These are phyloP conservation scores for Solanum rostratum DNA, from an alignment of 257 asterid genomes.

Conservation along the genomic window DNA sequence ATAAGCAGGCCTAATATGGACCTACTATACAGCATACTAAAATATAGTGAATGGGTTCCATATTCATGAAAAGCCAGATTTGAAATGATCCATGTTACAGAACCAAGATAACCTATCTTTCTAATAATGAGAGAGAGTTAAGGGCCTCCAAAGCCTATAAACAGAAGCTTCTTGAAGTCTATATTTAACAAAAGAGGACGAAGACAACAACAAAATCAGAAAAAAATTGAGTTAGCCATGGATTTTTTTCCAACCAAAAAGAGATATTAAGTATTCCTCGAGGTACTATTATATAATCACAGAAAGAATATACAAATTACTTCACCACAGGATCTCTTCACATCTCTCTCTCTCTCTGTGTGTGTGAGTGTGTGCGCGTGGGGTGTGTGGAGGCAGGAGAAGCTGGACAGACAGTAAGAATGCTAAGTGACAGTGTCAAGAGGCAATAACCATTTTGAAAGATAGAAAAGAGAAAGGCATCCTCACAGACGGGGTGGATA, in stretches of 20 bases:
- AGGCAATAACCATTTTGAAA: not conserved
- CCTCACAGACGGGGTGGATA: not conserved
- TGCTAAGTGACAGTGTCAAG: not conserved
- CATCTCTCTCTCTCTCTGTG: not conserved
- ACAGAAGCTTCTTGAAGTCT: not conserved
- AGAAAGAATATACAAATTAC: not conserved
- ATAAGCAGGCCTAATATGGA: not conserved
- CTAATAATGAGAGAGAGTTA: not conserved
- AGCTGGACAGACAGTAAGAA: not conserved
- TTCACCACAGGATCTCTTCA: not conserved
- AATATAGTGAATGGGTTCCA: not conserved
- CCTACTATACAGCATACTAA: not conserved
- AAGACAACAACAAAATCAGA: not conserved
- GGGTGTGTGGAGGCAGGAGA: not conserved
- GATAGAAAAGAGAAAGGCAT: not conserved
- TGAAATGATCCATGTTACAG: not conserved
- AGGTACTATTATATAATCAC: not conserved
- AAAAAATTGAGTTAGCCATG: not conserved
- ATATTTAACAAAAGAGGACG: not conserved
- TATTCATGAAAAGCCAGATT: no score
- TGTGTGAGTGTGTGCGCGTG: not conserved
- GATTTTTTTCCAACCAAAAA: no score
- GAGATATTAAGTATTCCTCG: not conserved
- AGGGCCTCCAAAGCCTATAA: not conserved
- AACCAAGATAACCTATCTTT: not conserved